Percentiles rank a stretch among this genome's conserved stretches.
Evolutionary conservation across 2,329 filamentous ascomycete genomes (phyloP).

Genomic region (Ilyonectria mors-panacis): DNA sequence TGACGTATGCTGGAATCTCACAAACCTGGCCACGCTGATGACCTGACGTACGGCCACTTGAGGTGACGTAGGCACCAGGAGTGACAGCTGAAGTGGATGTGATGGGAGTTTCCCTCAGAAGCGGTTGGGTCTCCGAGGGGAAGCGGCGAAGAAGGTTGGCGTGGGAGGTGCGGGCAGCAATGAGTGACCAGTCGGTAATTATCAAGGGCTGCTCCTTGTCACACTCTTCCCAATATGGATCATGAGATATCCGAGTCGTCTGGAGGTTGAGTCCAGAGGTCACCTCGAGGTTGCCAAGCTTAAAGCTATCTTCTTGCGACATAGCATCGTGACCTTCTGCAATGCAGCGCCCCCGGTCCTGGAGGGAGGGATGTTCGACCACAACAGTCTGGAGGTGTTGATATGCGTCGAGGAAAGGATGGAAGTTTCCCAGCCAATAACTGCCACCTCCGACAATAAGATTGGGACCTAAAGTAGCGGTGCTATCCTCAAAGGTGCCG

Average conservation of each 20-base stretch:
- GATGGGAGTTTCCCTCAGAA: conserved; percentile 52
- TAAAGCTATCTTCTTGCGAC: conserved; percentile 46
- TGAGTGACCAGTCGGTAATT: conserved; percentile 62
- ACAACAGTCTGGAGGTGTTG: conserved; percentile 46
- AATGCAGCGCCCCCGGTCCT: conserved; percentile 56
- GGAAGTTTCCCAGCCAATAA: conserved; percentile 62
- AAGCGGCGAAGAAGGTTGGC: conserved; percentile 61
- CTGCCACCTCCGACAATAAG: conserved; percentile 54
- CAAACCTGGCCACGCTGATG: conserved; percentile 59
- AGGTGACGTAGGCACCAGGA: conserved; percentile 56
- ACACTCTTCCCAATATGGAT: conserved; percentile 61
- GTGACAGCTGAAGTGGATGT: conserved; percentile 49
- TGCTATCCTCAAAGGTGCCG: conserved; percentile 52
- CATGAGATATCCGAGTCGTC: conserved; percentile 61
- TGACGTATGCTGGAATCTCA: conserved; percentile 60
- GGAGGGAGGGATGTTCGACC: conserved; percentile 59
- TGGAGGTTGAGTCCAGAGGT: conserved; percentile 60
- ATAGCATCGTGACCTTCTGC: conserved; percentile 57
- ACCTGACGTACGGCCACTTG: conserved; percentile 61
- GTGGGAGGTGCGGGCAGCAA: conserved; percentile 52
- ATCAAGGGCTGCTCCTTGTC: conserved; percentile 58
- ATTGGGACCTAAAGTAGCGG: conserved; percentile 60
- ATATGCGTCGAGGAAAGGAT: conserved; percentile 59
- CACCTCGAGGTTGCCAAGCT: conserved; percentile 55
- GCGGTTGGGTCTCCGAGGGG: conserved; percentile 53